A percentile compares a stretch with the other conserved stretches of the same genome.
phyloP scores from a whole-genome alignment of 805 yeast genomes.

The Starmerella potacharoeniae region DNA sequence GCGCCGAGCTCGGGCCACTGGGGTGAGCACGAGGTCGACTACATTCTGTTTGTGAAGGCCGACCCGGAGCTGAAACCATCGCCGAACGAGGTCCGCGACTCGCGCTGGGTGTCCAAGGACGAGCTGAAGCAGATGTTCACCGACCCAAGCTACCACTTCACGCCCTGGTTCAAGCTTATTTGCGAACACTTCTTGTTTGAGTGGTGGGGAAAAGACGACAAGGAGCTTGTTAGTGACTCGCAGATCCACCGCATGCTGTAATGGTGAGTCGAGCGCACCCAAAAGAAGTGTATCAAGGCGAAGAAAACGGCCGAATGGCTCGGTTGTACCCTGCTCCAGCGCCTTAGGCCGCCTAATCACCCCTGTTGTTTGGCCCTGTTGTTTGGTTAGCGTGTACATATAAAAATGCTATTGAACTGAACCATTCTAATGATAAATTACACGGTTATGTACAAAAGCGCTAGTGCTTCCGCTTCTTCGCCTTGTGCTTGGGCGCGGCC shows the following conservation, averaged over 20 bases:
- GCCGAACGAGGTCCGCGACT: conserved; percentile 78
- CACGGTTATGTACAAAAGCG: no score
- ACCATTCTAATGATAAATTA: neutral
- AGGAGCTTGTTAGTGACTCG: conserved; percentile 8
- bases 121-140: conserved; percentile 68
- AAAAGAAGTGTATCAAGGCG: neutral
- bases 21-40: conserved; percentile 98
- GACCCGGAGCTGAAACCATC: conserved; percentile 41
- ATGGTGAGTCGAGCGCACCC: neutral
- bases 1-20: conserved; percentile 68
- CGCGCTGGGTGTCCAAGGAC: conserved; percentile 55
- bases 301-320: neutral
- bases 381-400: neutral
- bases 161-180: conserved; percentile 97
- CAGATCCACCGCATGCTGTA: conserved; percentile 21
- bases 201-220: conserved; percentile 63
- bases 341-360: neutral
- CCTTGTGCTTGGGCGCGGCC: conserved; percentile 3
- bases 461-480: conserved; percentile 10
- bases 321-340: neutral
- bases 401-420: neutral
- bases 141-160: conserved; percentile 57
- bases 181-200: conserved; percentile 81
- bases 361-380: neutral
- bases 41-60: conserved; percentile 67